Conservation (phyloP, 192 early-diverging fungal species). For the Backusella mclennaniae region DNA sequence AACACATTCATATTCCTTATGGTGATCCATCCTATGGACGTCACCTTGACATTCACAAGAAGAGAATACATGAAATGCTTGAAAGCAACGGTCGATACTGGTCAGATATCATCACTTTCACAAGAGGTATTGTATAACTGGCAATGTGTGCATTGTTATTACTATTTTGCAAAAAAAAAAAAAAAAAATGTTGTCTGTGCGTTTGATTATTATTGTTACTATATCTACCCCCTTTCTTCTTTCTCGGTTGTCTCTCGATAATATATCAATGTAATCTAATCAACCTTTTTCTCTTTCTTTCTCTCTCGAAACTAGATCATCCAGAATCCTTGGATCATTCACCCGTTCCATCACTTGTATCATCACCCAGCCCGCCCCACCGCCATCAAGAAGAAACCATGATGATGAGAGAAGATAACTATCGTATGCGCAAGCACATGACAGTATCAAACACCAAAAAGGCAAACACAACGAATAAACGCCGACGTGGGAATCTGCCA, state of each 20-base stretch:
- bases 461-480: slow-evolving; percentile 23
- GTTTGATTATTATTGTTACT: background rate
- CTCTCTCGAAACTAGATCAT: background rate
- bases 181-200: slow-evolving; percentile 7
- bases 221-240: too few relatives aligned
- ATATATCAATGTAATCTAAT: background rate
- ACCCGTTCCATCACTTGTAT: slow-evolving; percentile 24
- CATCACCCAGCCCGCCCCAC: slow-evolving; percentile 20
- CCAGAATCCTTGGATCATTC: slow-evolving; percentile 13
- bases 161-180: background rate
- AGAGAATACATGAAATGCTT: slow-evolving; percentile 34
- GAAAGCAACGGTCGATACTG: slow-evolving; percentile 34
- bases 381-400: background rate
- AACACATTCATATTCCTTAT: slow-evolving; percentile 32
- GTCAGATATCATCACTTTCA: slow-evolving; percentile 25
- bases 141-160: background rate
- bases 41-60: slow-evolving; percentile 25
- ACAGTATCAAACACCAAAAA: slow-evolving; percentile 10
- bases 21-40: slow-evolving; percentile 29
- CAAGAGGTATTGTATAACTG: slow-evolving; percentile 21
- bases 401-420: slow-evolving; percentile 8
- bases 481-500: slow-evolving; percentile 47
- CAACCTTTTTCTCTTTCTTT: background rate
- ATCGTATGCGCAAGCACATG: slow-evolving; percentile 7
- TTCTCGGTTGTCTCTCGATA: background rate